Evolutionary conservation across 2,329 filamentous ascomycete species (phyloP).

Genomic region (Trichophyton rubrum): DNA sequence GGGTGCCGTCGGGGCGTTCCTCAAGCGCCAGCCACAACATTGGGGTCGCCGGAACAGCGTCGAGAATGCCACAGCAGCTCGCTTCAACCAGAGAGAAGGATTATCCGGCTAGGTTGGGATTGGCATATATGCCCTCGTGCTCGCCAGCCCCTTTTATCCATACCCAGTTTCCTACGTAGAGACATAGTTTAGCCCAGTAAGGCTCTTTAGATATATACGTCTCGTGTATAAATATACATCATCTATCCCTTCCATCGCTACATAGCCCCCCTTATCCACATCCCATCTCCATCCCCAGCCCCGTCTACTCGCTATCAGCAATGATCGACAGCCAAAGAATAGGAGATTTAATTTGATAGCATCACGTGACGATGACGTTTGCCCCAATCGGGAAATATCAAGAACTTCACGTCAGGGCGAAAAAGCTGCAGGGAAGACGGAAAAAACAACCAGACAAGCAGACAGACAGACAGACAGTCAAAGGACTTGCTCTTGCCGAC

Average conservation of each 20-base stretch:
- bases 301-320: too few relatives aligned
- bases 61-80: conserved; percentile 37
- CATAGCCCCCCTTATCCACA: neutral
- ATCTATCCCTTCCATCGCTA: neutral
- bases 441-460: neutral
- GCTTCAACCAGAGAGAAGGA: conserved; percentile 12
- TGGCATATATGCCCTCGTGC: neutral
- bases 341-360: neutral
- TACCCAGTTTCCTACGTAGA: neutral
- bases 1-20: conserved; percentile 82
- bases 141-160: neutral
- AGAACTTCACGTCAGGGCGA: neutral
- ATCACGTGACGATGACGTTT: neutral
- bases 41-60: conserved; percentile 79
- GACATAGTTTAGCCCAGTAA: neutral
- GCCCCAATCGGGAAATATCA: neutral
- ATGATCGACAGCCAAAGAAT: neutral
- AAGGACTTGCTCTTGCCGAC: neutral
- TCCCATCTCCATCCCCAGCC: neutral
- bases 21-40: conserved; percentile 78
- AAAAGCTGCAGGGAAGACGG: neutral
- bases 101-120: neutral
- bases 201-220: neutral
- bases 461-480: neutral
- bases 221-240: neutral